Percentiles rank a stretch among this genome's conserved stretches.
phyloP scores from a whole-genome alignment of 768 basidiomycete species.

The Tulasnella sp. region DNA sequence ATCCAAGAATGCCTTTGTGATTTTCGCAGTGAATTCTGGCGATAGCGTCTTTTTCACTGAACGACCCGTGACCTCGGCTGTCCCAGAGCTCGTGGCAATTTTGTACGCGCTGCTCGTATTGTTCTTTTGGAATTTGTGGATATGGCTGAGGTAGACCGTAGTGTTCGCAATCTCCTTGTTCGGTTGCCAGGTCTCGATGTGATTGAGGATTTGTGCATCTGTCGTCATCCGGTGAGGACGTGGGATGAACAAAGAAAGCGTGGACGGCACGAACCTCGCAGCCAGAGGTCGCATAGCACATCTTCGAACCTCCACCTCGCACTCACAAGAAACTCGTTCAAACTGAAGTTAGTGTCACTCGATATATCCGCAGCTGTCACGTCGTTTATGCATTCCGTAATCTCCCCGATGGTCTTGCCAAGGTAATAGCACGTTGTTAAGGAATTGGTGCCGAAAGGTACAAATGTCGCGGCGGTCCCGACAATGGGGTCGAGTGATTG shows the following conservation, averaged over 20 bases:
- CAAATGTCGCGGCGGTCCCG: conserved; percentile 32
- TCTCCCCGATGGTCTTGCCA: conserved; percentile 65
- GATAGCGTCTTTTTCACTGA: conserved; percentile 49
- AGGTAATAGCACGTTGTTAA: conserved; percentile 74
- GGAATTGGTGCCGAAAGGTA: conserved; percentile 69
- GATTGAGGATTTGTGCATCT: conserved; percentile 77
- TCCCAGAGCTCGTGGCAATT: conserved; percentile 50
- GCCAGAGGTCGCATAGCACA: conserved; percentile 64
- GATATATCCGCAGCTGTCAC: conserved; percentile 68
- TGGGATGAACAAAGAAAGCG: neutral
- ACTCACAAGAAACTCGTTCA: conserved; percentile 68
- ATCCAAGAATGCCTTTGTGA: conserved; percentile 77
- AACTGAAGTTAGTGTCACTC: conserved; percentile 49
- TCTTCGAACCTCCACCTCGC: conserved; percentile 83
- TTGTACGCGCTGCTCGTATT: conserved; percentile 64
- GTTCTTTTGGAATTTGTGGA: conserved; percentile 72
- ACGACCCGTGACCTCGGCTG: conserved; percentile 33
- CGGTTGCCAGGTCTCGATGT: conserved; percentile 75
- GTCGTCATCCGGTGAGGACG: no score
- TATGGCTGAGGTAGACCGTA: conserved; percentile 61
- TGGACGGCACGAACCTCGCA: conserved; percentile 46
- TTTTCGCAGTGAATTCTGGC: conserved; percentile 52
- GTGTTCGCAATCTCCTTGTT: conserved; percentile 49
- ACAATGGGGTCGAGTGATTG: conserved; percentile 28
- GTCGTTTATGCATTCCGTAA: conserved; percentile 79